Evolutionary conservation across 345 rosid species (phyloP), one percentile per base, ranked within the genome.

Genomic region (Linum tenue): DNA sequence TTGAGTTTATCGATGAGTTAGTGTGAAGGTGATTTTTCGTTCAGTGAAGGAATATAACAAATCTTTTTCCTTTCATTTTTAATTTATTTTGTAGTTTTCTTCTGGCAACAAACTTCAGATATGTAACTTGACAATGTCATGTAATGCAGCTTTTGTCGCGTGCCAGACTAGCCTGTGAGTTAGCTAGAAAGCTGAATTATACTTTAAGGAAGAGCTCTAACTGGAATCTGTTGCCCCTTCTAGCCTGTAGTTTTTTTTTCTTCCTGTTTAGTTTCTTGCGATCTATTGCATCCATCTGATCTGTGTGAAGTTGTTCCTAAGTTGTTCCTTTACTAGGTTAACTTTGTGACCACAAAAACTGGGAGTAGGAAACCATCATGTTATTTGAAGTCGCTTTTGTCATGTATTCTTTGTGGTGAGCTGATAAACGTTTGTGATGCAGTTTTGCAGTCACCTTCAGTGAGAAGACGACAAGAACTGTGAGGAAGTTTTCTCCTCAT

Each of bases 401-500:
- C 6, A 1, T 7, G 10, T 5, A 43, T 43, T 43, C 10, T 5
- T 5, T 43, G 50, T 7, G 50, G 50, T 43, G 50, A 43, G 50
- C 50, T 43, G 10, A 43, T 56, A 56, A 56, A 7, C 8, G 2
- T 55, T 16, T 9, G 14, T 61, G 3, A 14, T 61, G 64, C 64
- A 61, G 64, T 61, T 61, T 61, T 37, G 64, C 64, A 0, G 44
- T 44, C 39, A 61, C 64, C 38, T 37, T 39, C 17, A n/a, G 64
- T 39, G 64, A 61, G 44, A 61, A 61, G 44, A 17, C 39, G 14
- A 61, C 64, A 3, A 61, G 64, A 39, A 61, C 48, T 38, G 64
- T 61, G 3, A 38, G 64, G 64, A 61, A 61, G 48, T 39, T 61
- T 8, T 61, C 64, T 38, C 64, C 64, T 12, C 64, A 37, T 39